Evolutionary conservation across 2,329 filamentous ascomycete genomes (phyloP), one percentile per base, ranked within the genome.

Genomic region (Camptophora hylomeconis): DNA sequence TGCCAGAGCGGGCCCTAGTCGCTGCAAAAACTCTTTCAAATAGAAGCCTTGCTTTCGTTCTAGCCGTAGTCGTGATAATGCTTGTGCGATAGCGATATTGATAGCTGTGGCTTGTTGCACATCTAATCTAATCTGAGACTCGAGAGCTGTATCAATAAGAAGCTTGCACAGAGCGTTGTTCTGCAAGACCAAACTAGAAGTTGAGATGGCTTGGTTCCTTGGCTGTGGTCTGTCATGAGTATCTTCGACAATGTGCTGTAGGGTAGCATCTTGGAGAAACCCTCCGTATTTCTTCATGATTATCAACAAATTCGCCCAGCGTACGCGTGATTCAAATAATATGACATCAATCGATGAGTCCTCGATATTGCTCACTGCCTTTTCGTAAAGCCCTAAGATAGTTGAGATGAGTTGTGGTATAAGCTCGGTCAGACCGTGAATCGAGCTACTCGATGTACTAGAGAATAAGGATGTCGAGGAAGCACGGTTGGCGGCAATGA

Each of bases 31-130:
- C 47, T 94, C 84, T 43, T 81, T 76, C 45, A 93, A 68, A 1
- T 94, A 73, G 57, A 95, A 79, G 4, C 81, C 84, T 53, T 92
- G 92, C 57, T 94, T 95, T 33, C 89, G 71, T 35, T 84, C 73
- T 36, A 87, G 70, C 1, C 81, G 82, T 5, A 98, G 56, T 5
- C 72, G 65, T 0, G 82, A 79, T 7, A 94, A 61, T n/a, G 92
- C 73, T n/a, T 80, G 75, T 5, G 83, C 78, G 40, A 95, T 83
- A 8, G 84, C 87, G 41, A 83, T 77, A 19, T 31, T 25, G 8
- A 31, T 25, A 10, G 22, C 13, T n/a, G 28, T 25, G 16, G 28
- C 28, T 3, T 17, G 4, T 17, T 18, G 28, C 4, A 31, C 5
- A 12, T 21, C 11, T 7, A 31, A 17, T 17, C 26, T 21, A 13